Conservation (phyloP, 164 flowering plant genomes). For the Liriodendron chinense region DNA sequence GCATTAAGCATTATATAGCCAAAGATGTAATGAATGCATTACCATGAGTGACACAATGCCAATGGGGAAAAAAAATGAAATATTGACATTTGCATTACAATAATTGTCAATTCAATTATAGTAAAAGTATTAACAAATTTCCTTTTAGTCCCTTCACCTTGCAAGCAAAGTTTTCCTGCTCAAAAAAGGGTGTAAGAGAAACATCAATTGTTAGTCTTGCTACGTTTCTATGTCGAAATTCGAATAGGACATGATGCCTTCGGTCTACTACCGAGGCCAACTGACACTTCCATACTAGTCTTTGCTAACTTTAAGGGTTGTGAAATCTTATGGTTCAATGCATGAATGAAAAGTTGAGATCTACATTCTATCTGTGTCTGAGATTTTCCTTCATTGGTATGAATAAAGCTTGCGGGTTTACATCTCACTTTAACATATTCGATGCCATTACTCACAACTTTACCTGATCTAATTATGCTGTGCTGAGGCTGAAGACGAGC, state of each 20-base stretch:
- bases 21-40: no score
- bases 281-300: conserved; percentile 24
- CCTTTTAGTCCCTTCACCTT: conserved; percentile 52
- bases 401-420: conserved; percentile 29
- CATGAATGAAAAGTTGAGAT: conserved; percentile 59
- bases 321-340: conserved; percentile 39
- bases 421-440: conserved; percentile 30
- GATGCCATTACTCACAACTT: conserved; percentile 19
- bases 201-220: conserved; percentile 33
- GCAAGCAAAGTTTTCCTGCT: conserved; percentile 30
- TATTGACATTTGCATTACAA: no score
- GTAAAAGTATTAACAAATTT: conserved; percentile 52
- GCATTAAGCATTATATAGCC: background rate
- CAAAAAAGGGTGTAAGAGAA: conserved; percentile 25
- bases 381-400: conserved; percentile 26
- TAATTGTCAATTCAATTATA: no score
- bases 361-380: conserved; percentile 29
- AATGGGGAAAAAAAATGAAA: no score
- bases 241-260: conserved; percentile 18
- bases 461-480: conserved; percentile 23
- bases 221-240: conserved; percentile 18
- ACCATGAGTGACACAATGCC: no score
- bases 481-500: conserved; percentile 45
- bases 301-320: conserved; percentile 32
- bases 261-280: conserved; percentile 29